Percentiles rank a stretch among this genome's conserved stretches.
These are phyloP conservation scores for Boletus smithii DNA, from an alignment of 1,284 basidiomycete species.

Conservation along the genomic window DNA sequence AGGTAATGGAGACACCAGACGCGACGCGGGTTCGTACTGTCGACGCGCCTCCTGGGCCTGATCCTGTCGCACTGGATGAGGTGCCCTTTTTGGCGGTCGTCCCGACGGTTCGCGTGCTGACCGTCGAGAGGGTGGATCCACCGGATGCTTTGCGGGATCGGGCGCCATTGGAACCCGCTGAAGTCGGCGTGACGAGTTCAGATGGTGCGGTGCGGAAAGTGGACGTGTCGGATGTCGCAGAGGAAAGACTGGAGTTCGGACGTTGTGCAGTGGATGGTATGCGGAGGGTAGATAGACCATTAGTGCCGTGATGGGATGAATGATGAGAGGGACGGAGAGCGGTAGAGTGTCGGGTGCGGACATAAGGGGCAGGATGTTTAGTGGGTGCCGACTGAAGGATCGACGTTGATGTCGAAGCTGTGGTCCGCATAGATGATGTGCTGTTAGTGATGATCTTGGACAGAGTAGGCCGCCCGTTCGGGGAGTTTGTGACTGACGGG, in stretches of 20 bases:
- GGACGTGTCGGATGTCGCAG: constrained; percentile 47
- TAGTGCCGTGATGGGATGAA: constrained; percentile 19
- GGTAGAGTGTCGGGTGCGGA: constrained; percentile 21
- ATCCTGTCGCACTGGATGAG: neutral
- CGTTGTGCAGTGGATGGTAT: constrained; percentile 39
- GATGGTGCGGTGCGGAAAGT: constrained; percentile 58
- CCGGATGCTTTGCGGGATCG: constrained; percentile 44
- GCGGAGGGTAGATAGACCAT: constrained; percentile 31
- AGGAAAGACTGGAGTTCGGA: constrained; percentile 46
- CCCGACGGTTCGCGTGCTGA: constrained; percentile 38
- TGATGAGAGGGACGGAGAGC: constrained; percentile 24
- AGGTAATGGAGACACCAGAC: constrained; percentile 30
- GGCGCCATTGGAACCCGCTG: constrained; percentile 24
- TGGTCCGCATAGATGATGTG: constrained; percentile 32
- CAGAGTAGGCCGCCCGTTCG: constrained; percentile 27
- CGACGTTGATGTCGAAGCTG: constrained; percentile 9
- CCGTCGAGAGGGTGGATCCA: constrained; percentile 40
- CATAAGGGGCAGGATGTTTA: constrained; percentile 16
- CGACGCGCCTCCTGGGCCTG: constrained; percentile 13
- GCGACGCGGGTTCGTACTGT: constrained; percentile 20
- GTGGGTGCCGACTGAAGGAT: neutral
- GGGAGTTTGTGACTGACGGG: constrained; percentile 2
- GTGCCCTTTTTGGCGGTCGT: constrained; percentile 22
- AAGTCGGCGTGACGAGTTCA: constrained; percentile 37
- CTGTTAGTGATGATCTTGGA: constrained; percentile 30